Conservation (phyloP, 139 green algal species). For the Closterium sp. region DNA sequence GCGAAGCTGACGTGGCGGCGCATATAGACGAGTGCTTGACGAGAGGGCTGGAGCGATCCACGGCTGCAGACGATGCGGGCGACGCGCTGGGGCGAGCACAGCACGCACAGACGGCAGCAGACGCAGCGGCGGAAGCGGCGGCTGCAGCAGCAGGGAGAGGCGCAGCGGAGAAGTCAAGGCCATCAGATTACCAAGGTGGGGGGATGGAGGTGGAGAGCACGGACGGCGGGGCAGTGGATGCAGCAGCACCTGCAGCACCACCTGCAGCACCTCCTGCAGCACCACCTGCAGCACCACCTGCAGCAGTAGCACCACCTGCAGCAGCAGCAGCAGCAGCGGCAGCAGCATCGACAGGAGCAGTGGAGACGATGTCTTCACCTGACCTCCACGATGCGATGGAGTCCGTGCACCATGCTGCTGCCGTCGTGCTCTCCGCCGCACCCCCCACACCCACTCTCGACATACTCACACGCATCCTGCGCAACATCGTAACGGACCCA, state of each 20-base stretch:
- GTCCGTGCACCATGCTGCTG: conserved; percentile 9
- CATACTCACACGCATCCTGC: conserved; percentile 21
- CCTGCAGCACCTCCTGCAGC: no score
- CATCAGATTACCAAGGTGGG: no score
- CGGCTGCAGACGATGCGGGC: background rate
- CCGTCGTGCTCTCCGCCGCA: background rate
- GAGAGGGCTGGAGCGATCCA: background rate
- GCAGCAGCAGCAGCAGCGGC: no score
- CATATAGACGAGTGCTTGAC: background rate
- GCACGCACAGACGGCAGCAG: background rate
- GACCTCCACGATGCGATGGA: background rate
- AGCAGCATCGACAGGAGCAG: background rate
- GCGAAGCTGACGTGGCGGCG: background rate
- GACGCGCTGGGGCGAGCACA: background rate
- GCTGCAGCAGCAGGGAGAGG: no score
- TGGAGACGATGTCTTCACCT: background rate
- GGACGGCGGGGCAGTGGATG: no score
- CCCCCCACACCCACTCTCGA: conserved; percentile 2
- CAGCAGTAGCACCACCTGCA: background rate
- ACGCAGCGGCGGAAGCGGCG: background rate
- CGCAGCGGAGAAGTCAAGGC: no score
- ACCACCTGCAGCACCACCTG: no score
- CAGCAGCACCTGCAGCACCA: no score
- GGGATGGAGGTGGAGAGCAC: no score
- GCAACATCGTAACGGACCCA: conserved; percentile 36